These are phyloP conservation scores for Fusarium annulatum DNA, from an alignment of 2,329 filamentous ascomycete genomes.

Conservation along the genomic window DNA sequence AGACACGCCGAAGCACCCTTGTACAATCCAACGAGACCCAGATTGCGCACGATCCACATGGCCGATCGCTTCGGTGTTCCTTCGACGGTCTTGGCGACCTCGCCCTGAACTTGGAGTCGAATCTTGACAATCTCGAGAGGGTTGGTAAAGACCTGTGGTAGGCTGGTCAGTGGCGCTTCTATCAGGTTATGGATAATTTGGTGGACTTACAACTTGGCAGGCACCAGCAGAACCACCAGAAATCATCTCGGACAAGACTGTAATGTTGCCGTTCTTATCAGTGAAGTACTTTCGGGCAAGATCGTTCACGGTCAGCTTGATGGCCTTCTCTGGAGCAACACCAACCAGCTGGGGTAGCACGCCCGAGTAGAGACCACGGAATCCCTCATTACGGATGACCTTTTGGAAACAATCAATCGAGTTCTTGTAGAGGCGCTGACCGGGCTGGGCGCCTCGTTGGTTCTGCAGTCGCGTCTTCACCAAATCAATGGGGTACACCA, in stretches of 20 bases:
- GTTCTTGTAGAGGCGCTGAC: slow-evolving; percentile 94
- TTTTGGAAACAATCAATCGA: slow-evolving; percentile 95
- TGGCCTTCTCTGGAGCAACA: slow-evolving; percentile 98
- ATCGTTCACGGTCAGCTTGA: slow-evolving; percentile 99
- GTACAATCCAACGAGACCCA: slow-evolving; percentile 94
- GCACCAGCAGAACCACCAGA: slow-evolving; percentile 90
- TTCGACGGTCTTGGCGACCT: slow-evolving; percentile 88
- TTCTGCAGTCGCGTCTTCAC: slow-evolving; percentile 99
- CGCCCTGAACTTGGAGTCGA: slow-evolving; percentile 95
- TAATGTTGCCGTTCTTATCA: slow-evolving; percentile 81
- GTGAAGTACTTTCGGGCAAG: slow-evolving; percentile 82
- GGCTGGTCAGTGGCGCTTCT: slow-evolving; percentile 7
- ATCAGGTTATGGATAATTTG: neutral
- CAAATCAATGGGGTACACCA: slow-evolving; percentile 98
- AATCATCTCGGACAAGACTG: slow-evolving; percentile 77
- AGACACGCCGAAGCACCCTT: slow-evolving; percentile 96
- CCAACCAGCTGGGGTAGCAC: slow-evolving; percentile 95
- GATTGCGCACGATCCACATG: slow-evolving; percentile 96
- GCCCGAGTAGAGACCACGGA: slow-evolving; percentile 91
- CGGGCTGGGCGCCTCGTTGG: slow-evolving; percentile 84
- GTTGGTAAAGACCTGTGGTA: slow-evolving; percentile 86
- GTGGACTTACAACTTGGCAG: slow-evolving; percentile 88
- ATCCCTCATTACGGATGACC: slow-evolving; percentile 91
- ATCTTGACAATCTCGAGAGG: slow-evolving; percentile 99
- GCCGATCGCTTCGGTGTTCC: slow-evolving; percentile 88